Percentiles rank a stretch among this genome's conserved stretches.
phyloP scores from a whole-genome alignment of 148 eudicot genomes.

The Rhododendron simsii region DNA sequence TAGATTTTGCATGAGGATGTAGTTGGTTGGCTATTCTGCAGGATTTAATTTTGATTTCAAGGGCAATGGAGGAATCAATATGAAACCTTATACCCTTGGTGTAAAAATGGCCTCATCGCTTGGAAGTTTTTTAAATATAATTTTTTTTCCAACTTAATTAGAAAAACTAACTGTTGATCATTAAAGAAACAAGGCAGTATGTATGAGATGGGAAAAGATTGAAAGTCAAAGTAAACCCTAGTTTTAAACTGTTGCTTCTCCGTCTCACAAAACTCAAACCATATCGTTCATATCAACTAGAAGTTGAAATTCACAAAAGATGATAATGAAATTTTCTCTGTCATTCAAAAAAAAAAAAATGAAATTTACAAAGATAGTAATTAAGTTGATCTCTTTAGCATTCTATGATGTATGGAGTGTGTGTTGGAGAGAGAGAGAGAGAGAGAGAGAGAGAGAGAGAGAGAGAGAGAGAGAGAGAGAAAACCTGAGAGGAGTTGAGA shows the following conservation, averaged over 20 bases:
- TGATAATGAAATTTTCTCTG: no score
- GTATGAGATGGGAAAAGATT: background rate
- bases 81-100: no score
- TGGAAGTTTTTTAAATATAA: no score
- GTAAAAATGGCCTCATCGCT: no score
- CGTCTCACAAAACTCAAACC: background rate
- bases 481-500: slow-evolving; percentile 23
- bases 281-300: background rate
- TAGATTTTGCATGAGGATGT: no score
- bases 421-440: background rate
- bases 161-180: background rate
- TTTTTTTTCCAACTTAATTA: background rate
- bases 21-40: no score
- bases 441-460: background rate
- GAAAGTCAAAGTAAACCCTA: background rate
- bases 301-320: background rate
- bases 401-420: background rate
- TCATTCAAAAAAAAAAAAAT: no score
- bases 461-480: background rate
- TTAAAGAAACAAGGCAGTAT: background rate
- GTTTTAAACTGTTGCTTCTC: background rate
- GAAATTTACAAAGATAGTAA: background rate
- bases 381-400: background rate
- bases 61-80: no score
- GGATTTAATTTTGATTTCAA: no score